phyloP scores from a whole-genome alignment of 176 grass and related monocot species.

The Eremochloa ophiuroides region DNA sequence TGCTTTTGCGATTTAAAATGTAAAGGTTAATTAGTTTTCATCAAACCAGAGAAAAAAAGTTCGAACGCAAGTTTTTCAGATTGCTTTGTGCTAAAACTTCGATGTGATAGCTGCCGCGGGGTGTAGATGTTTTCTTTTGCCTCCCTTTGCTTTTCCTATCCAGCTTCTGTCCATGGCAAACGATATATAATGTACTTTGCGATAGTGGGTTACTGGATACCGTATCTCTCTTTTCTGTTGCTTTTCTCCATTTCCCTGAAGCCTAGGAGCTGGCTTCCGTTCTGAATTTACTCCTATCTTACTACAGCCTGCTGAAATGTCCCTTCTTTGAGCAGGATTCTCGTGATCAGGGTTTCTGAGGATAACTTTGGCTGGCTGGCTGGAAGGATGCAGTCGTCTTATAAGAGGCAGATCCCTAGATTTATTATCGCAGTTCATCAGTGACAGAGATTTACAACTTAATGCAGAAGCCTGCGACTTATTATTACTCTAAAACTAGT shows the following conservation, averaged over 20 bases:
- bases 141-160: background rate
- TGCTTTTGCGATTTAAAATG: background rate
- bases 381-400: too few species aligned
- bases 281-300: background rate
- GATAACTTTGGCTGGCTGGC: too few species aligned
- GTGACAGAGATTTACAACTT: background rate
- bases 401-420: background rate
- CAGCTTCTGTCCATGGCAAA: background rate
- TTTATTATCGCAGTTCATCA: background rate
- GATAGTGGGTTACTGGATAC: background rate
- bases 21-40: background rate
- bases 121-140: background rate
- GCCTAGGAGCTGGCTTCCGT: background rate
- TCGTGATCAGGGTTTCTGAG: slow-evolving; percentile 21
- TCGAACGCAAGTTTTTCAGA: background rate
- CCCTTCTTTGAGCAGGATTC: slow-evolving; percentile 31
- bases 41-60: background rate
- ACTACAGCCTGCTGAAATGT: background rate
- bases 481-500: background rate
- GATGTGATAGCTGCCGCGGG: background rate
- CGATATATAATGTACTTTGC: background rate
- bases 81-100: background rate
- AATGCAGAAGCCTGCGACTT: background rate
- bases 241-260: background rate
- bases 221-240: background rate